Evolutionary conservation across 2,329 filamentous ascomycete species (phyloP), one percentile per base, ranked within the genome.

Genomic region (Colletotrichum navitas): DNA sequence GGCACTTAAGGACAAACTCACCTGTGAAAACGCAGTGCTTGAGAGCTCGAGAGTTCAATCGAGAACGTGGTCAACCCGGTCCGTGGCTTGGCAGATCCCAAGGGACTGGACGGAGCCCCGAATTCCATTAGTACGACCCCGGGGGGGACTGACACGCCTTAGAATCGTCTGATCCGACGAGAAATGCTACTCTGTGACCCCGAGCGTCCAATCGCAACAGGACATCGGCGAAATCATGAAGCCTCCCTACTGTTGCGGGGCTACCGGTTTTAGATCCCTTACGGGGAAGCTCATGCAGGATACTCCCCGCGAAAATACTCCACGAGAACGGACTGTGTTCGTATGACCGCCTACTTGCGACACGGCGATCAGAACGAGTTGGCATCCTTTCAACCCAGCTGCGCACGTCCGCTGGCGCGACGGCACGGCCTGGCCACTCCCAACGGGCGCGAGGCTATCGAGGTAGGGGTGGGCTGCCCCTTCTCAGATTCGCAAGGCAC

Each of bases 201-300:
- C n/a, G 56, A 63, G 55, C 26, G 56, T 32, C 68, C 58, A 71
- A 68, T 63, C 68, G 63, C 68, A 67, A 67, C 32, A n/a, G 47
- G 32, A 24, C 41, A 29, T 61, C 63, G 16, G 56, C 41, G 47
- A 62, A 63, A 70, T 67, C 56, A 43, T 34, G n/a, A 47, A 47
- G 14, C 41, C 45, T 51, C 41, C 55, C 36, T 36, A n/a, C 32
- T 24, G 11, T 66, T 51, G 39, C 47, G 43, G 29, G 21, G n/a
- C n/a, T 39, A 39, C 63, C 41, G 26, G 52, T 29, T 45, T 21
- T 39, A 18, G 63, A 10, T 68, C 36, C 32, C 36, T 16, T 64
- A 49, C 52, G 58, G 69, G 51, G 68, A 43, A 29, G 55, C 0
- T 49, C 55, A 54, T 63, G 36, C 29, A 52, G 69, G 43, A 55